Base-by-base conservation (phyloP, 2,329 filamentous ascomycete species). In the Fusarium sulawesiense region DNA sequence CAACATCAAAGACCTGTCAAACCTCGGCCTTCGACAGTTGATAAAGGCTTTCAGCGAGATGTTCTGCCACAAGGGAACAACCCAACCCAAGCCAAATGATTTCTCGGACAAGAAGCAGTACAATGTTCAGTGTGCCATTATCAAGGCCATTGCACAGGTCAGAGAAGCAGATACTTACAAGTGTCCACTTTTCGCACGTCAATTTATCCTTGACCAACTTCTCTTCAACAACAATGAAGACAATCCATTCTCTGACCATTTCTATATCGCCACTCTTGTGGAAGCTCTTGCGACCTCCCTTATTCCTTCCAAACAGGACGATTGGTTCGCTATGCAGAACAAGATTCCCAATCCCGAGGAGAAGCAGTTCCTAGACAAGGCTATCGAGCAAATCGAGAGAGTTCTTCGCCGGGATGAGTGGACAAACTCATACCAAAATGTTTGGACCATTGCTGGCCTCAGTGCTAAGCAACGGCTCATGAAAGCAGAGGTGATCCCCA, bases 191-290 rank as follows among this genome's bases (percentile, higher is more conserved):
- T 85, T 90, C 55, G 93, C 93, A 7, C 92, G 94, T 60, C 87
- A 88, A 41, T 97, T 98, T 78, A 88, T 99, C 49, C 87, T 97
- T 23, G 94, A 98, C 73, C 92, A 97, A 76, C 84, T 99, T 34
- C 91, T 92, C 50, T 95, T 94, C 82, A 99, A 99, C 77, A 94
- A 99, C 80, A 99, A 99, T 77, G 91, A 92, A 4, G 91, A 92
- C 64, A 99, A 99, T 74, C 81, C 91, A 51, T 97, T 89, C 76
- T 97, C 94, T 7, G 97, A 99, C 75, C 91, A 94, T 67, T 90
- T 93, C 75, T 99, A 98, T 77, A 89, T 99, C 56, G 90, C 93
- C 10, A 92, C 87, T 23, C 85, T 99, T 25, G 92, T 99, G 11
- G 83, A 85, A 44, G 85, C 86, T 1, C 79, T 91, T 27, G 85